These are phyloP conservation scores for Lasiodiplodia theobromae DNA, from an alignment of 2,329 filamentous ascomycete genomes.

Conservation along the genomic window DNA sequence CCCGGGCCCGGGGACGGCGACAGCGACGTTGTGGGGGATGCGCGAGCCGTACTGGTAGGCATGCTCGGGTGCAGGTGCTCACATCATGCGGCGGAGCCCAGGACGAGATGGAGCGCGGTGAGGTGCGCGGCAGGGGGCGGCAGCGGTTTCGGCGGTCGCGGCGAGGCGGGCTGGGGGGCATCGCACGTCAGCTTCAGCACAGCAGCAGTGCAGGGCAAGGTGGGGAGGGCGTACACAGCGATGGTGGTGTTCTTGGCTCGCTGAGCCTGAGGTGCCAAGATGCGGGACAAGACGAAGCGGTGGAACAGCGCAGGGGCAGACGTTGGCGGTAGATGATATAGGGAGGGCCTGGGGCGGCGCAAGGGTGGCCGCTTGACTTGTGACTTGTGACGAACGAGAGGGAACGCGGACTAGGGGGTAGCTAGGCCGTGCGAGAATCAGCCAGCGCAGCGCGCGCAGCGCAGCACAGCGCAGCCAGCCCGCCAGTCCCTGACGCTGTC, in stretches of 20 bases:
- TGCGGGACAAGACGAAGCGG: slow-evolving; percentile 29
- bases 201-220: neutral
- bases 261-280: slow-evolving; percentile 25
- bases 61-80: slow-evolving; percentile 30
- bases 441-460: slow-evolving; percentile 1
- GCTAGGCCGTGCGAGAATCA: slow-evolving; percentile 15
- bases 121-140: neutral
- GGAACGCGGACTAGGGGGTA: slow-evolving; percentile 8
- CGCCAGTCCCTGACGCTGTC: slow-evolving; percentile 7
- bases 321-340: slow-evolving; percentile 12
- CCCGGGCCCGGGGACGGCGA: slow-evolving; percentile 21
- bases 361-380: slow-evolving; percentile 22
- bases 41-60: slow-evolving; percentile 31
- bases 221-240: slow-evolving; percentile 7
- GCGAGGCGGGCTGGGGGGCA: neutral
- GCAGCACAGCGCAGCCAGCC: neutral
- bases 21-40: slow-evolving; percentile 23
- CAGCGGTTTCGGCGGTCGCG: slow-evolving; percentile 17
- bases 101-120: slow-evolving; percentile 4
- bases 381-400: slow-evolving; percentile 17
- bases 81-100: slow-evolving; percentile 29
- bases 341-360: slow-evolving; percentile 22
- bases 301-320: slow-evolving; percentile 28
- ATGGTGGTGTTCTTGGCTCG: slow-evolving; percentile 24
- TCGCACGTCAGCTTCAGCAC: slow-evolving; percentile 22